Base-by-base conservation (phyloP, 305 asterid species). In the Fraxinus nigra region DNA sequence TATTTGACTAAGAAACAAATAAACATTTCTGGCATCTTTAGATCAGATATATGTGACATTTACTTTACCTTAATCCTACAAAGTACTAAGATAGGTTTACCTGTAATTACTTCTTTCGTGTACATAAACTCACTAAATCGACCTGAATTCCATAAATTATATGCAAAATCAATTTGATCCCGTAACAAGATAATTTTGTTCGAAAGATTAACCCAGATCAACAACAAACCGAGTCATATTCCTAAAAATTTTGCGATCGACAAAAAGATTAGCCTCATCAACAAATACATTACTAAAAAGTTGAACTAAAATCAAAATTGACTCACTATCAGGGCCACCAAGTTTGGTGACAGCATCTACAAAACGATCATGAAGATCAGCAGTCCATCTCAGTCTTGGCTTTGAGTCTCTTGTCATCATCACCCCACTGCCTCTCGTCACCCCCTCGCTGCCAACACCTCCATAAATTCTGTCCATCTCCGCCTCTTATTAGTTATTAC, bases 301-400 rank as follows among this genome's bases (percentile, higher is more conserved):
- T 3, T 1, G 37, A 33, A 38, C 14, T 16, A 40, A 67, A 72
- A 76, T 28, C 7, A 43, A 61, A 72, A 11, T 74, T 16, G 82
- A 86, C 97, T 95, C 38, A 95, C 98, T 90, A 3, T 91, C 93
- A 78, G 97, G 97, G 82, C 98, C 98, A 79, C 98, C 98, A 84
- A 95, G 98, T 90, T 92, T 91, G 3, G 98, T 87, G 75, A 95
- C 98, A 75, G 98, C 98, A 84, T 91, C 97, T 56, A 95, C 97
- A 85, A 95, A 95, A 37, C 97, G 95, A 81, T 93, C 92, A 87
- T 93, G 98, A 84, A 95, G 87, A 91, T 95, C 98, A 75, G 92
- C 87, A 33, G 97, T 95, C 98, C 98, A 95, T 59, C 98, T 87
- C 90, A 95, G 88, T 86, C 98, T 91, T 61, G 98, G 97, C 89